Evolutionary conservation across 768 basidiomycete genomes (phyloP).

Genomic region (Porphyrellus cyaneotinctus): DNA sequence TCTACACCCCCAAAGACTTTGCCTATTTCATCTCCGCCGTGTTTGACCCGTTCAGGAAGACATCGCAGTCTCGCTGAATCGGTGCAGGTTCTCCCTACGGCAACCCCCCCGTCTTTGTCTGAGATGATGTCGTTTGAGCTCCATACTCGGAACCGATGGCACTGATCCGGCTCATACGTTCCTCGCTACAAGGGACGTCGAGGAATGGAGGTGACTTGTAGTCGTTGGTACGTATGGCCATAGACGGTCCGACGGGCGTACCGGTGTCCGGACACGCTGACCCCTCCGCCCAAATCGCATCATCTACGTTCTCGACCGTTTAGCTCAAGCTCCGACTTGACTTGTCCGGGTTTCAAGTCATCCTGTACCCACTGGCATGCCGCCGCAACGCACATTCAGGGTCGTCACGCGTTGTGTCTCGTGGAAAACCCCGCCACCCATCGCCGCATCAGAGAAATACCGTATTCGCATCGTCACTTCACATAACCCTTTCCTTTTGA

Average conservation of each 20-base stretch:
- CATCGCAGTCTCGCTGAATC: slow-evolving; percentile 14
- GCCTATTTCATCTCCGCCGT: slow-evolving; percentile 32
- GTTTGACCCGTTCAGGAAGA: slow-evolving; percentile 20
- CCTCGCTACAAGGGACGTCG: background rate
- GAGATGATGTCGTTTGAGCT: background rate
- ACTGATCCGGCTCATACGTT: slow-evolving; percentile 10
- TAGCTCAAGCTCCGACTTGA: slow-evolving; percentile 21
- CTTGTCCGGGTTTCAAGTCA: slow-evolving; percentile 2
- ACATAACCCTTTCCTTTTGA: background rate
- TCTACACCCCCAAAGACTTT: slow-evolving; percentile 4
- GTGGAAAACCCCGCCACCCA: slow-evolving; percentile 18
- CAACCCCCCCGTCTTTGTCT: slow-evolving; percentile 7
- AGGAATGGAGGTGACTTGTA: too few species aligned
- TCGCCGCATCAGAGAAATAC: slow-evolving; percentile 12
- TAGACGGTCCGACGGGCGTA: background rate
- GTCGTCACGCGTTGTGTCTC: slow-evolving; percentile 17
- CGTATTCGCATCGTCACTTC: slow-evolving; percentile 9
- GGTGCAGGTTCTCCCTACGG: slow-evolving; percentile 26
- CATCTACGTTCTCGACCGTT: slow-evolving; percentile 16
- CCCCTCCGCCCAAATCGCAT: slow-evolving; percentile 30
- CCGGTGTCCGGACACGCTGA: slow-evolving; percentile 10
- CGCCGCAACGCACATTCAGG: slow-evolving; percentile 17
- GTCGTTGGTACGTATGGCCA: background rate
- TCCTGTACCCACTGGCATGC: slow-evolving; percentile 7
- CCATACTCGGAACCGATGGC: slow-evolving; percentile 20